Percentiles rank a stretch among this genome's conserved stretches.
phyloP scores from a whole-genome alignment of 2,329 filamentous ascomycete genomes.

The Neurospora sp. region DNA sequence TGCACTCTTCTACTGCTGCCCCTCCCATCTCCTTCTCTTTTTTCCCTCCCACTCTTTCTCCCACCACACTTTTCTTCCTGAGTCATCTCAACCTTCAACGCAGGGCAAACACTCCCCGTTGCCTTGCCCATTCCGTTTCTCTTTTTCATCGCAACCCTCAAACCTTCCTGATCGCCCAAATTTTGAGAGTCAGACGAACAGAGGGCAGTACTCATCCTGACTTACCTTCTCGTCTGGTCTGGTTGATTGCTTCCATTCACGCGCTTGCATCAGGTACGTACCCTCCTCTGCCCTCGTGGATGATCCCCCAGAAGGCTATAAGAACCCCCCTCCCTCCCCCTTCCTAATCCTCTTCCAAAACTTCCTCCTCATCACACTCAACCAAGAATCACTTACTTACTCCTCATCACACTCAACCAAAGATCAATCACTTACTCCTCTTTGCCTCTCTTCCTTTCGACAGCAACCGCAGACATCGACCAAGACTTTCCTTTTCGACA shows the following conservation, averaged over 20 bases:
- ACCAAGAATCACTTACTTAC: background rate
- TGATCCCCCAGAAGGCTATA: background rate
- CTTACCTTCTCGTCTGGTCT: background rate
- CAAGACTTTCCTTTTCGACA: background rate
- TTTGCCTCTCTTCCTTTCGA: background rate
- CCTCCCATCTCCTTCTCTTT: background rate
- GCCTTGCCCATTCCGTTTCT: background rate
- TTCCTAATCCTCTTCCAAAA: background rate
- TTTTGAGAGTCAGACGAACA: too few species aligned
- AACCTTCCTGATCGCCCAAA: background rate
- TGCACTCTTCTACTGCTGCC: background rate
- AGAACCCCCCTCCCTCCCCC: background rate
- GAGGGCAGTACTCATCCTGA: background rate
- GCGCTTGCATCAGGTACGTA: background rate
- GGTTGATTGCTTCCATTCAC: background rate
- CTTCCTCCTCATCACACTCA: background rate
- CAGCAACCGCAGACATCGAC: background rate
- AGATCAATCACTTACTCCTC: background rate
- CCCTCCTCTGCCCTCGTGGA: background rate
- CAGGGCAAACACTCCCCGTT: background rate
- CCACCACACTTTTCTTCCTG: background rate
- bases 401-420: background rate
- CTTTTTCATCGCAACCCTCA: background rate
- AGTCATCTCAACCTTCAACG: background rate
- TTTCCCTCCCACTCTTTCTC: background rate